Conservation (phyloP, 805 yeast genomes). For the Kuraishia molischiana region DNA sequence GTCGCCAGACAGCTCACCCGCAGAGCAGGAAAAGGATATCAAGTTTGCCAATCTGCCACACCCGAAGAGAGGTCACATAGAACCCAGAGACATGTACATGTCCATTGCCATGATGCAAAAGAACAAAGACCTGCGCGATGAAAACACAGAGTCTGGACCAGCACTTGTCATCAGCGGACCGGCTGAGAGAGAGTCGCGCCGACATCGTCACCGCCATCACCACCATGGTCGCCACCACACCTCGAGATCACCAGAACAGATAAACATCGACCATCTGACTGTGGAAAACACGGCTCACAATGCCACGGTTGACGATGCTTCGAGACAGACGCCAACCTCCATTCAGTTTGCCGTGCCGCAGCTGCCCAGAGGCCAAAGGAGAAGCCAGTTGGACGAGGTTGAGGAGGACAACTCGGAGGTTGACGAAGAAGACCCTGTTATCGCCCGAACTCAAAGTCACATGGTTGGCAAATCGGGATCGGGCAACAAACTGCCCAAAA, state of each 20-base stretch:
- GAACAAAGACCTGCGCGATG: slow-evolving; percentile 22
- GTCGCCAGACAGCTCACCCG: background rate
- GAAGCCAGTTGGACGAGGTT: background rate
- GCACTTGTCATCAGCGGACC: slow-evolving; percentile 75
- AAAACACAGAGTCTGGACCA: slow-evolving; percentile 56
- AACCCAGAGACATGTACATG: slow-evolving; percentile 76
- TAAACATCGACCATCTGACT: no score
- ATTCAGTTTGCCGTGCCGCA: slow-evolving; percentile 13
- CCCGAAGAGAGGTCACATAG: slow-evolving; percentile 37
- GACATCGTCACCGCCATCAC: slow-evolving; percentile 3
- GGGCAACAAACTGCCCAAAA: slow-evolving; percentile 5
- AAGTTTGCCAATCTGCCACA: slow-evolving; percentile 53
- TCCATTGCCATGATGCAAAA: slow-evolving; percentile 76
- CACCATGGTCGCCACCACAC: slow-evolving; percentile 2
- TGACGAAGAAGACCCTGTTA: background rate
- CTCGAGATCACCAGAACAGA: background rate
- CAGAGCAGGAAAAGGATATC: slow-evolving; percentile 25
- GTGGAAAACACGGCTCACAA: no score
- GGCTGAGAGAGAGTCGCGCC: slow-evolving; percentile 43
- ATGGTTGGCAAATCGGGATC: slow-evolving; percentile 1
- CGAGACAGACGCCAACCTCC: slow-evolving; percentile 6
- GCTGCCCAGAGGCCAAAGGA: slow-evolving; percentile 1
- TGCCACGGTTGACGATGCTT: no score
- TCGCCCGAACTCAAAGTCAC: background rate
- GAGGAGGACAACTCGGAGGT: background rate